Evolutionary conservation across 1,139 yeast species (phyloP).

Genomic region (Magnusiomyces tetraspermus): DNA sequence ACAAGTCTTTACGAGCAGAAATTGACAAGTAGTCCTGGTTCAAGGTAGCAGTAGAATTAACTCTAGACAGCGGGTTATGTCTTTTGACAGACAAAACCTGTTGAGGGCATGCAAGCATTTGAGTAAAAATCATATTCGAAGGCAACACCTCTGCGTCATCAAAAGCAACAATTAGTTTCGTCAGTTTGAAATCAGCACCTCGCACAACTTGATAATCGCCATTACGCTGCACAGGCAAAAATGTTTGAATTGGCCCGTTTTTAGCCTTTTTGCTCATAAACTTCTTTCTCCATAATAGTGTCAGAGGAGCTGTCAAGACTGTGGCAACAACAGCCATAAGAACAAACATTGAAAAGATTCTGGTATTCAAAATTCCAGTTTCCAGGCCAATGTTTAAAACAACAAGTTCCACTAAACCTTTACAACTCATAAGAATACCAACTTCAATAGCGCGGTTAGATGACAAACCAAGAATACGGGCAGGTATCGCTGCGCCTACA

Average conservation of each 20-base stretch:
- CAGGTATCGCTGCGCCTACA: conserved; percentile 55
- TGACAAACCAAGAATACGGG: conserved; percentile 48
- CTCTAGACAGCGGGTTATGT: conserved; percentile 16
- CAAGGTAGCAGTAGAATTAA: conserved; percentile 17
- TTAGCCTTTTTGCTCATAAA: conserved; percentile 41
- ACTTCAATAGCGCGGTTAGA: conserved; percentile 69
- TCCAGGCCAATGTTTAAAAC: conserved; percentile 65
- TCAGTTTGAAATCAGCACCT: conserved; percentile 13
- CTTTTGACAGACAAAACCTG: conserved; percentile 22
- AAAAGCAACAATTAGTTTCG: conserved; percentile 17
- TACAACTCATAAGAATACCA: conserved; percentile 80
- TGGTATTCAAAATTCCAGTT: conserved; percentile 54
- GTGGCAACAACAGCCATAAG: conserved; percentile 73
- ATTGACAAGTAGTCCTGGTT: conserved; percentile 26
- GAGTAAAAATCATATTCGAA: conserved; percentile 30
- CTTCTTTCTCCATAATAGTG: conserved; percentile 33
- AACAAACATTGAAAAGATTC: conserved; percentile 71
- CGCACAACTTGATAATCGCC: not conserved
- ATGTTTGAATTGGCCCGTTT: conserved; percentile 72
- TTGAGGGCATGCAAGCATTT: conserved; percentile 23
- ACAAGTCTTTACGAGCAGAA: conserved; percentile 25
- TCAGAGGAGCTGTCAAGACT: conserved; percentile 63
- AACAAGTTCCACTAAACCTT: conserved; percentile 64
- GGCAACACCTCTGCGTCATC: conserved; percentile 25
- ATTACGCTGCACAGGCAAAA: too few relatives aligned